These are phyloP conservation scores for Phialemoniopsis sp. DNA, from an alignment of 2,329 filamentous ascomycete species.

Conservation along the genomic window DNA sequence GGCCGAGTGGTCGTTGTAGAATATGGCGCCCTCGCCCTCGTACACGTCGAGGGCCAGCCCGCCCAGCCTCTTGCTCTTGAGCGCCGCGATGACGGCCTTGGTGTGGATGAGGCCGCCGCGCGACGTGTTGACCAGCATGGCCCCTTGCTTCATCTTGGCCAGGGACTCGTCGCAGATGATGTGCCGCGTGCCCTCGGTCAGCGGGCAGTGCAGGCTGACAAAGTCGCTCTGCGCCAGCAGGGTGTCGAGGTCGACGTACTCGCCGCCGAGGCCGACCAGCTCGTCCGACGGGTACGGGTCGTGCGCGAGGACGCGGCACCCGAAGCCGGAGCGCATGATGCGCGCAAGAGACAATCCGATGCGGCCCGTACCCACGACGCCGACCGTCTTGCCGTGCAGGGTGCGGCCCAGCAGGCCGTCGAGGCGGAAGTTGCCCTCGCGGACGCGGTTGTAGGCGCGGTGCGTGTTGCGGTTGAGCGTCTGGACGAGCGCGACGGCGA, in stretches of 20 bases:
- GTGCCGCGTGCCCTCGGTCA: slow-evolving; percentile 55
- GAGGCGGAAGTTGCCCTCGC: slow-evolving; percentile 65
- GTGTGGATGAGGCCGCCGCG: slow-evolving; percentile 63
- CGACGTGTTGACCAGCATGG: slow-evolving; percentile 64
- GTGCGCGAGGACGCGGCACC: slow-evolving; percentile 57
- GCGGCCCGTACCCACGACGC: slow-evolving; percentile 60
- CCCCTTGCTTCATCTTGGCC: slow-evolving; percentile 51
- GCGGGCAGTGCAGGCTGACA: slow-evolving; percentile 62
- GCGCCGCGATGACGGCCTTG: slow-evolving; percentile 50
- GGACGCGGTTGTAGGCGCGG: slow-evolving; percentile 63
- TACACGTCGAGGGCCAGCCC: slow-evolving; percentile 66
- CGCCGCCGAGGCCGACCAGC: slow-evolving; percentile 39
- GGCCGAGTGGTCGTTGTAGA: slow-evolving; percentile 62
- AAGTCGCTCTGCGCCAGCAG: slow-evolving; percentile 55
- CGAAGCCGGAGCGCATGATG: slow-evolving; percentile 58
- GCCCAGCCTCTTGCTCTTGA: slow-evolving; percentile 57
- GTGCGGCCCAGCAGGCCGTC: slow-evolving; percentile 60
- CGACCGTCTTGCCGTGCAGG: slow-evolving; percentile 61
- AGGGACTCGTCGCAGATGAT: slow-evolving; percentile 55
- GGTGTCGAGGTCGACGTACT: slow-evolving; percentile 48
- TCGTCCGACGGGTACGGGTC: slow-evolving; percentile 50
- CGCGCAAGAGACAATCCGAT: slow-evolving; percentile 60
- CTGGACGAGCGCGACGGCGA: slow-evolving; percentile 62
- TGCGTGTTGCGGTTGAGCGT: slow-evolving; percentile 66
- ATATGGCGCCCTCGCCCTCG: slow-evolving; percentile 59